These are phyloP conservation scores for Sonneratia alba DNA, from an alignment of 345 rosid genomes.

Conservation along the genomic window DNA sequence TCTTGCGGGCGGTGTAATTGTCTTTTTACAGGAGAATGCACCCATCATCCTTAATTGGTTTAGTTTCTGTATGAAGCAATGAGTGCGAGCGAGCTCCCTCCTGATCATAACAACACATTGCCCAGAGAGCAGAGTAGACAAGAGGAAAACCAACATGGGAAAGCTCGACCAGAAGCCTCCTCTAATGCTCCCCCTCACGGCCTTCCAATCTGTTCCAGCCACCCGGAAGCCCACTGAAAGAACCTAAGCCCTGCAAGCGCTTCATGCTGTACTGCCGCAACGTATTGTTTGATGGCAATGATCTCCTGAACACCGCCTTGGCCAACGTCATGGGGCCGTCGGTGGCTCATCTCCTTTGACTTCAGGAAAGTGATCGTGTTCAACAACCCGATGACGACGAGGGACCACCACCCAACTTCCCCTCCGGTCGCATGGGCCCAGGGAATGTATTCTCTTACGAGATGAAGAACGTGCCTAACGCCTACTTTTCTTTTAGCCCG, in stretches of 20 bases:
- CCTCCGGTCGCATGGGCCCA: slow-evolving; percentile 44
- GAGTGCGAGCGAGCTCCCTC: no score
- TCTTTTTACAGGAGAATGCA: no score
- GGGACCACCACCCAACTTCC: slow-evolving; percentile 33
- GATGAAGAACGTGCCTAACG: slow-evolving; percentile 28
- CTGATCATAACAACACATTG: no score
- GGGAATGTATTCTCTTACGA: slow-evolving; percentile 55
- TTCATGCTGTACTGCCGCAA: slow-evolving; percentile 50
- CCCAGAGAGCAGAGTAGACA: no score
- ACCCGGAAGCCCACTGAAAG: slow-evolving; percentile 10
- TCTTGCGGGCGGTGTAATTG: no score
- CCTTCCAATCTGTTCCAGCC: slow-evolving; percentile 21
- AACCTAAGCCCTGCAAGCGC: slow-evolving; percentile 41
- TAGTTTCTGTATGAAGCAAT: no score
- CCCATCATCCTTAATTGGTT: no score
- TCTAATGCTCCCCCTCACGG: slow-evolving; percentile 9
- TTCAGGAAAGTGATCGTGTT: slow-evolving; percentile 46
- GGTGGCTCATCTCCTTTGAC: slow-evolving; percentile 24
- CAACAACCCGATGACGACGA: slow-evolving; percentile 45
- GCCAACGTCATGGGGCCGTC: slow-evolving; percentile 24
- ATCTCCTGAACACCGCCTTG: slow-evolving; percentile 42
- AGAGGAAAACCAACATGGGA: neutral
- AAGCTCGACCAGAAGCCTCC: neutral
- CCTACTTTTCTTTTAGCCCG: slow-evolving; percentile 51
- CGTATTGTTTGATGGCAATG: slow-evolving; percentile 38